Evolutionary conservation across 768 basidiomycete species (phyloP).

Genomic region (Cubamyces lactineus): DNA sequence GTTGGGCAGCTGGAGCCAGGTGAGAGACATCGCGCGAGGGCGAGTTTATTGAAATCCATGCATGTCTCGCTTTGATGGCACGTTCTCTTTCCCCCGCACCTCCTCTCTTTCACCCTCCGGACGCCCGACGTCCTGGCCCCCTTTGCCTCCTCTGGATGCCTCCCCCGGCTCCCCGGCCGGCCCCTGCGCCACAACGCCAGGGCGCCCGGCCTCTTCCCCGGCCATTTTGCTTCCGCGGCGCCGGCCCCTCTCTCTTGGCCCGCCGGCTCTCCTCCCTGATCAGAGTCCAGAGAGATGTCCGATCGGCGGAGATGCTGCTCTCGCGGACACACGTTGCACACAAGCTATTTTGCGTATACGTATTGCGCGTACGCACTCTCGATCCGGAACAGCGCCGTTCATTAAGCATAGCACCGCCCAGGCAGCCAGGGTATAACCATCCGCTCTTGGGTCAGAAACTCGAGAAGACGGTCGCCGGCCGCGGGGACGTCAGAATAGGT

Average conservation of each 20-base stretch:
- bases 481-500: not conserved
- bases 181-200: not conserved
- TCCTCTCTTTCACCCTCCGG: not conserved
- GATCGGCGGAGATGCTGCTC: constrained; percentile 19
- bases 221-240: not conserved
- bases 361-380: not conserved
- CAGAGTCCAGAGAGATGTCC: not conserved
- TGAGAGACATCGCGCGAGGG: not conserved
- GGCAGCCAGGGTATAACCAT: not conserved
- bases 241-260: not conserved
- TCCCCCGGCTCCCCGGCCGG: no score
- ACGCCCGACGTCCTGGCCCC: not conserved
- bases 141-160: no score
- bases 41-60: constrained; percentile 1
- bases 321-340: not conserved
- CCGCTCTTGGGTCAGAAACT: not conserved
- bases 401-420: not conserved
- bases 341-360: not conserved
- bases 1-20: not conserved
- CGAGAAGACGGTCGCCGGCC: not conserved
- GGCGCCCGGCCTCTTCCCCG: not conserved
- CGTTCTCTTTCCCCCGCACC: not conserved
- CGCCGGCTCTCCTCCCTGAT: not conserved
- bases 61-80: not conserved
- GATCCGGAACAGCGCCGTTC: not conserved